These are phyloP conservation scores for Lasiodiplodia sp. DNA, from an alignment of 2,329 filamentous ascomycete genomes.

Conservation along the genomic window DNA sequence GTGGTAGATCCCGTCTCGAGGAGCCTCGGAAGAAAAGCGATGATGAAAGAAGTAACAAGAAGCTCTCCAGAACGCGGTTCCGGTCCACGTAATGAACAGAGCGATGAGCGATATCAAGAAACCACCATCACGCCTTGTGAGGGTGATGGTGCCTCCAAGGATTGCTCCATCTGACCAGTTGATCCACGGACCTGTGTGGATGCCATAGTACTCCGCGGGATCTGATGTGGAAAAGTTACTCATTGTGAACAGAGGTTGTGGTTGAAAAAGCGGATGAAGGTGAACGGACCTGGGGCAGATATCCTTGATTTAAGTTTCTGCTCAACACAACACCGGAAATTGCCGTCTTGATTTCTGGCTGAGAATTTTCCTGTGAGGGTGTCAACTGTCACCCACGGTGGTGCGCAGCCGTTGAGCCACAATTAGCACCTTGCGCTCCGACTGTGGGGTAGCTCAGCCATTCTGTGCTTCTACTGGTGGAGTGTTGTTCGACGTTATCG, in stretches of 20 bases:
- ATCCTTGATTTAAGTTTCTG: no score
- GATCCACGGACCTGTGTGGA: conserved; percentile 44
- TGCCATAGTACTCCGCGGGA: background rate
- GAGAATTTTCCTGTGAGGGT: no score
- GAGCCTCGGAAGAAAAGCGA: conserved; percentile 30
- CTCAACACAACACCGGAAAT: no score
- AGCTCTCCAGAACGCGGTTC: conserved; percentile 35
- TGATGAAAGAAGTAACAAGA: conserved; percentile 35
- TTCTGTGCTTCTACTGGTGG: no score
- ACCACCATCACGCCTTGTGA: conserved; percentile 36
- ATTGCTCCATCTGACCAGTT: conserved; percentile 44
- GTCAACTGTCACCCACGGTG: no score
- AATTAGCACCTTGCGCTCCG: no score
- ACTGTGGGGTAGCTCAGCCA: no score
- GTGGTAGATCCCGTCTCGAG: conserved; percentile 38
- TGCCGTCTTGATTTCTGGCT: no score
- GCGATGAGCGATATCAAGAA: conserved; percentile 47
- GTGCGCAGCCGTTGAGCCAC: no score
- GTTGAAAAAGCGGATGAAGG: background rate
- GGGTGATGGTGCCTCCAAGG: conserved; percentile 36
- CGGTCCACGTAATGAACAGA: conserved; percentile 40
- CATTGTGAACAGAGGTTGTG: background rate
- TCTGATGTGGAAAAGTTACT: background rate
- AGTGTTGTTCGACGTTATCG: no score
- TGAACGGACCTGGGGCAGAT: no score